Conservation (phyloP, 805 yeast species). For the Yarrowia divulgata region DNA sequence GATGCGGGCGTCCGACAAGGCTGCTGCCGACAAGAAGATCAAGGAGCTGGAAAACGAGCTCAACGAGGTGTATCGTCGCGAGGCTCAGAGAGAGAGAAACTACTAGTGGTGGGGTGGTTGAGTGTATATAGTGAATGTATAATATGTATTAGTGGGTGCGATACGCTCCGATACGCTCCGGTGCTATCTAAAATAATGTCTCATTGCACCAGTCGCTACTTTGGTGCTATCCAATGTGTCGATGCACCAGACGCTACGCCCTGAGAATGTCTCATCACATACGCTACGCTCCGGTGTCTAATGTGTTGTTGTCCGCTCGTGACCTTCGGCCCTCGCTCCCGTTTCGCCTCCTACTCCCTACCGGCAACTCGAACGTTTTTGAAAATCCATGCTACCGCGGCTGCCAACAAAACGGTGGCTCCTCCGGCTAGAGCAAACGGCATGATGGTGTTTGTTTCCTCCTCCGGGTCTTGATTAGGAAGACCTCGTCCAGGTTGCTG, state of each 20-base stretch:
- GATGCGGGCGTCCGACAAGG: slow-evolving; percentile 35
- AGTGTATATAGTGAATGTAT: slow-evolving; percentile 25
- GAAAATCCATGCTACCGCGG: slow-evolving; percentile 39
- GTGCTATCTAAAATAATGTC: too few species aligned
- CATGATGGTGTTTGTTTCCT: slow-evolving; percentile 57
- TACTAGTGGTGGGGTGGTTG: not conserved
- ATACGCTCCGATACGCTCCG: too few species aligned
- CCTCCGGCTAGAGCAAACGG: slow-evolving; percentile 70
- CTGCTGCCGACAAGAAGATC: slow-evolving; percentile 32
- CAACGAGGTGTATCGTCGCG: slow-evolving; percentile 12
- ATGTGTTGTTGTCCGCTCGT: too few species aligned
- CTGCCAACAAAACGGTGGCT: slow-evolving; percentile 51
- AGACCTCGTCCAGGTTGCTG: slow-evolving; percentile 78
- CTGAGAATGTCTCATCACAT: too few species aligned
- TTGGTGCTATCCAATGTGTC: too few species aligned
- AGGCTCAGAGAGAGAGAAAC: not conserved
- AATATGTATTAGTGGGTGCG: not conserved
- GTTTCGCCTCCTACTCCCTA: not conserved
- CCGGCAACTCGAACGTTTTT: slow-evolving; percentile 33
- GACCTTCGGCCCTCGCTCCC: too few species aligned
- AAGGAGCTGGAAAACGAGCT: slow-evolving; percentile 35
- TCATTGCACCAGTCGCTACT: too few species aligned
- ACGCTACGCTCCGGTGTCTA: too few species aligned
- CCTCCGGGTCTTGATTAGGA: slow-evolving; percentile 67
- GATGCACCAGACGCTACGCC: too few species aligned